A percentile compares a stretch with the other conserved stretches of the same genome.
Conservation (phyloP, 805 yeast species). For the Teunomyces atbi region DNA sequence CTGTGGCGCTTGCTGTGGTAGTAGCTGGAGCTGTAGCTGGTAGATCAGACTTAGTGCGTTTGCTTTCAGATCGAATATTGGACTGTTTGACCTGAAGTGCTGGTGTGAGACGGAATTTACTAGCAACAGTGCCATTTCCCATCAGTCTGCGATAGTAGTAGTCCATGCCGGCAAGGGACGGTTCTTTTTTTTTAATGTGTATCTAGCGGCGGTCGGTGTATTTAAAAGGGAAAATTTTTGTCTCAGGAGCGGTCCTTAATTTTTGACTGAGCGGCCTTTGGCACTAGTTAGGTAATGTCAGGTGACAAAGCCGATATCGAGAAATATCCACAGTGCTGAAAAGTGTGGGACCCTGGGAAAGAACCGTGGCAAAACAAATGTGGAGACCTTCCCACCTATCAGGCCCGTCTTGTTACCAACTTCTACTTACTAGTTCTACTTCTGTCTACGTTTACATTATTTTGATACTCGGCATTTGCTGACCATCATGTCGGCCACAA, state of each 20-base stretch:
- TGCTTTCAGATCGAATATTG: conserved; percentile 11
- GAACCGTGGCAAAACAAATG: too few species aligned
- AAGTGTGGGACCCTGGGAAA: neutral
- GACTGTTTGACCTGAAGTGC: conserved; percentile 18
- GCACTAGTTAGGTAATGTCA: conserved; percentile 12
- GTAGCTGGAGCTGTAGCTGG: neutral
- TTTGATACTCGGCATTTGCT: too few species aligned
- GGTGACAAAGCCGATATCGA: conserved; percentile 6
- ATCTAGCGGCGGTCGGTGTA: neutral
- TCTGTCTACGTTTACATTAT: too few species aligned
- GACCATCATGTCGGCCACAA: neutral
- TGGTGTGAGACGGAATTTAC: conserved; percentile 29
- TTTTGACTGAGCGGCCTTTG: conserved; percentile 8
- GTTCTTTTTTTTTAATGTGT: neutral
- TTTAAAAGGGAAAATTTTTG: conserved; percentile 1
- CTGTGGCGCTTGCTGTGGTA: neutral
- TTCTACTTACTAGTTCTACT: too few species aligned
- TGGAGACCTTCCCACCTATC: too few species aligned
- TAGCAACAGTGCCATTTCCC: conserved; percentile 39
- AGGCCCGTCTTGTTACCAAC: too few species aligned
- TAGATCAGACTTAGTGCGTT: neutral
- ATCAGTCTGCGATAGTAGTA: conserved; percentile 35
- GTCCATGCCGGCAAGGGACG: conserved; percentile 23
- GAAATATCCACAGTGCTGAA: neutral
- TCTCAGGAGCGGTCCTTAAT: conserved; percentile 8